Conservation (phyloP, 345 rosid species). For the Murraya paniculata region DNA sequence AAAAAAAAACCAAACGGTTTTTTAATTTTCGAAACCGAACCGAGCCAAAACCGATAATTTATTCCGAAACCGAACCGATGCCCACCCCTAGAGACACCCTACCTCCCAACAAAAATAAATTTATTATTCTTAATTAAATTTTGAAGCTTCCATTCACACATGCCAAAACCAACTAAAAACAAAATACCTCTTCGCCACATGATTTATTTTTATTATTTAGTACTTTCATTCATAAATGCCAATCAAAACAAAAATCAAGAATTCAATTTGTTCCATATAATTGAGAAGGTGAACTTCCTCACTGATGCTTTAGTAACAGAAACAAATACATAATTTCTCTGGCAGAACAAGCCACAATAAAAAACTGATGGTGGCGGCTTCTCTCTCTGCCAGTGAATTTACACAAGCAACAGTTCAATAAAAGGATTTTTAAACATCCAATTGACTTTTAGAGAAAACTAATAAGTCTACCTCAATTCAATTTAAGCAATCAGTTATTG, state of each 20-base stretch:
- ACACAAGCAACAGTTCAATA: neutral
- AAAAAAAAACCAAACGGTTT: too few species aligned
- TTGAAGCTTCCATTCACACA: too few species aligned
- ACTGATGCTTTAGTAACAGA: neutral
- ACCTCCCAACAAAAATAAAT: too few species aligned
- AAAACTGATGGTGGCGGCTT: neutral
- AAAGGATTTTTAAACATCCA: neutral
- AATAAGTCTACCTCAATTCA: neutral
- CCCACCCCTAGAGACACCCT: too few species aligned
- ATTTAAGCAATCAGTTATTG: slow-evolving; percentile 29
- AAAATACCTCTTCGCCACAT: too few species aligned
- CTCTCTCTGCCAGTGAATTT: neutral
- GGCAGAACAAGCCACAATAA: neutral
- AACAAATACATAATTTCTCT: neutral
- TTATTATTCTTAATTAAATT: too few species aligned
- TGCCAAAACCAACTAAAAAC: too few species aligned
- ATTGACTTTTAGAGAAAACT: neutral
- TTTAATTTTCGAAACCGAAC: too few species aligned
- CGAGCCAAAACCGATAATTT: too few species aligned
- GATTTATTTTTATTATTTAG: too few species aligned
- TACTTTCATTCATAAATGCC: neutral
- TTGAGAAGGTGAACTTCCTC: neutral
- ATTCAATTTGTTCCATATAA: neutral
- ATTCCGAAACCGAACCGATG: too few species aligned
- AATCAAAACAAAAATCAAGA: neutral